phyloP scores from a whole-genome alignment of 148 eudicot genomes.

The Arctostaphylos glauca region DNA sequence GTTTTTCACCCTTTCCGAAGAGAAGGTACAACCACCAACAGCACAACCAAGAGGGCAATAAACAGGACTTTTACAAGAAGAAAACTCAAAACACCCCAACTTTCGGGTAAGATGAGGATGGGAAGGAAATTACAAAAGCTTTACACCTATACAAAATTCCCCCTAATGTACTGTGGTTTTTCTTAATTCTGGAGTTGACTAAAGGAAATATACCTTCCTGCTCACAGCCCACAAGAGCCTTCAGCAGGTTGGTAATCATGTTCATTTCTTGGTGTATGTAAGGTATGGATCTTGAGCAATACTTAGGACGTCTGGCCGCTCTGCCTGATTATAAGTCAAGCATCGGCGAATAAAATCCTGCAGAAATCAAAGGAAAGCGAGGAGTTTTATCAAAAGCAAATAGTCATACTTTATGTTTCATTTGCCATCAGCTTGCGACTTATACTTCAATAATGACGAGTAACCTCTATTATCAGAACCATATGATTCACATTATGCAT shows the following conservation, averaged over 20 bases:
- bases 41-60: not conserved
- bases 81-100: not conserved
- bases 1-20: not conserved
- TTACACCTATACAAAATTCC: slow-evolving; percentile 39
- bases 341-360: slow-evolving; percentile 93
- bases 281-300: slow-evolving; percentile 84
- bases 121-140: slow-evolving; percentile 25
- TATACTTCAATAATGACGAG: not conserved
- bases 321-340: slow-evolving; percentile 84
- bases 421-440: not conserved
- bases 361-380: slow-evolving; percentile 15
- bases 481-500: too few species aligned
- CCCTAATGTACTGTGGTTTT: not conserved
- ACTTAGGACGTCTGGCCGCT: slow-evolving; percentile 83
- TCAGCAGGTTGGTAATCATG: not conserved
- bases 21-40: not conserved
- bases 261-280: slow-evolving; percentile 64
- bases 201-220: slow-evolving; percentile 5
- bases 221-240: not conserved
- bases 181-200: not conserved
- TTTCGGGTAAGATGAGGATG: slow-evolving; percentile 8
- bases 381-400: too few species aligned
- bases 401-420: not conserved
- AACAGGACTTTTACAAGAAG: not conserved
- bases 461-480: not conserved